A percentile compares a stretch with the other conserved stretches of the same genome.
phyloP scores from a whole-genome alignment of 352 stramenopile genomes.

The Pythium periplocum region DNA sequence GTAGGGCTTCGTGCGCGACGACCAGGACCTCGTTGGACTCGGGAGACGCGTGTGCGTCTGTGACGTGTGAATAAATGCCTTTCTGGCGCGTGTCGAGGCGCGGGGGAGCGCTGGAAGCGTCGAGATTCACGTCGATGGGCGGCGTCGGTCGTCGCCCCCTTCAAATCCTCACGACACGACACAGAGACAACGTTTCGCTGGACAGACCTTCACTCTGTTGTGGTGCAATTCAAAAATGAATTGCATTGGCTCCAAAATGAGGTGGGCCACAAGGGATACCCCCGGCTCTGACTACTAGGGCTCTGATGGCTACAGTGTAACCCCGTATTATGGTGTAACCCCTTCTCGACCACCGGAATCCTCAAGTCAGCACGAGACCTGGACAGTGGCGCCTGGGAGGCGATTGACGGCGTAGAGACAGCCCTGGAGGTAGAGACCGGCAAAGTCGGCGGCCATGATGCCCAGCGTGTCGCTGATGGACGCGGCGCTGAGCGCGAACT shows the following conservation, averaged over 20 bases:
- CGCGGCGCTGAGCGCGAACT: conserved; percentile 86
- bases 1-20: too few species aligned
- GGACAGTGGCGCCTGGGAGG: conserved; percentile 53
- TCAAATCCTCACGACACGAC: background rate
- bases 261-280: conserved; percentile 10
- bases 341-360: too few species aligned
- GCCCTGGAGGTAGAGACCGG: conserved; percentile 86
- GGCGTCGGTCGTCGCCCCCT: background rate
- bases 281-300: too few species aligned
- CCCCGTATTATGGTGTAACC: too few species aligned
- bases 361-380: conserved; percentile 39
- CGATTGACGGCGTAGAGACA: conserved; percentile 88
- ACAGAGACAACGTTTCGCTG: background rate
- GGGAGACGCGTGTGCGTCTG: too few species aligned
- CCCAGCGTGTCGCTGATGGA: conserved; percentile 88
- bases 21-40: too few species aligned
- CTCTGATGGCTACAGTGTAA: too few species aligned
- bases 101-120: background rate
- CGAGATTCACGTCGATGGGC: background rate
- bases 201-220: background rate
- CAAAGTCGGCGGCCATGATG: conserved; percentile 87
- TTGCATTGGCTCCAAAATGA: conserved; percentile 4
- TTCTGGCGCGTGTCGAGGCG: too few species aligned
- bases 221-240: conserved; percentile 20
- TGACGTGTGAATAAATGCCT: too few species aligned